These are phyloP conservation scores for Arthroderma uncinatum DNA, from an alignment of 2,329 filamentous ascomycete species.

Conservation along the genomic window DNA sequence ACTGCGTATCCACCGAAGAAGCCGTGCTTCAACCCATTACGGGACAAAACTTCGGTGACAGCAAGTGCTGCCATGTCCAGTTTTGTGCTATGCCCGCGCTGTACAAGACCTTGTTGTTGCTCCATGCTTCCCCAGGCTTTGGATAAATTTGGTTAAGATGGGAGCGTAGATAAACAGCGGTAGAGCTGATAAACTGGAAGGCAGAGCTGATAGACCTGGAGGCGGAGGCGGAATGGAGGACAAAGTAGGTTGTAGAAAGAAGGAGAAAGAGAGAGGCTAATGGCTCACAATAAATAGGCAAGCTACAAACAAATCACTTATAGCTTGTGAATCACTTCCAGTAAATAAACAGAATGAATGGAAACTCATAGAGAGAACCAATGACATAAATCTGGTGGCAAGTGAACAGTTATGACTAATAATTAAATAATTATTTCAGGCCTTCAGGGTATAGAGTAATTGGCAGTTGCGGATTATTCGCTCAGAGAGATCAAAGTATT, in stretches of 20 bases:
- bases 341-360: neutral
- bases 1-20: conserved; percentile 13
- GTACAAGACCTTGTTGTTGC: neutral
- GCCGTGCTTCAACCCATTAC: conserved; percentile 3
- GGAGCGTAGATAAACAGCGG: no score
- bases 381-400: neutral
- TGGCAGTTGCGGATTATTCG: conserved; percentile 3
- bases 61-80: neutral
- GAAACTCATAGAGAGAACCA: neutral
- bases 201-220: neutral
- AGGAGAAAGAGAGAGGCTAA: neutral
- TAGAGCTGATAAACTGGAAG: no score
- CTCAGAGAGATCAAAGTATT: conserved; percentile 5
- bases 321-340: neutral
- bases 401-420: neutral
- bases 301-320: neutral
- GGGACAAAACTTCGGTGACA: neutral
- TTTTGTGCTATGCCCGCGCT: neutral
- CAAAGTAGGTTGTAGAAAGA: neutral
- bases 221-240: neutral
- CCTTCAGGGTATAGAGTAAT: neutral
- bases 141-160: no score
- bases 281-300: neutral
- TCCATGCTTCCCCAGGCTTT: neutral
- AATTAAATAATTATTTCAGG: neutral